Evolutionary conservation across 495 filamentous ascomycete species (phyloP), one percentile per base, ranked within the genome.

Genomic region (Hyaloscypha bicolor): DNA sequence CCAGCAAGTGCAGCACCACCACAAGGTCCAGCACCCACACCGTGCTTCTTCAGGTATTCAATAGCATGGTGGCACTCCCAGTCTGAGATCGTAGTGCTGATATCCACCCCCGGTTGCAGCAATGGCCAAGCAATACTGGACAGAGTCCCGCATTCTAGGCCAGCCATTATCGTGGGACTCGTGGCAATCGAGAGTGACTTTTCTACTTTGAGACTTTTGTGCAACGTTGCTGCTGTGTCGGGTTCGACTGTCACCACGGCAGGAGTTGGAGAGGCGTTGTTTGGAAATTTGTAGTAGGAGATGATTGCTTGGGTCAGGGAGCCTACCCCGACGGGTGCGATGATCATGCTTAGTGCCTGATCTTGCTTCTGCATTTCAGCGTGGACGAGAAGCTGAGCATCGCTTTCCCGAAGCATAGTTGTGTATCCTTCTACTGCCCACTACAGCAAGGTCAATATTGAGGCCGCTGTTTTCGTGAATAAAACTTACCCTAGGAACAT

Each of bases 371-470:
- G 42, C 0, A 48, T 14, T 19, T 19, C 1, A 4, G 42, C 42
- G 16, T 48, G 6, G 42, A 48, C 11, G 11, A 48, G 42, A 19
- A 48, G 39, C 90, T 87, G 32, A 88, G 66, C 69, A 31, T 91
- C 88, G 4, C 81, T 77, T 73, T 93, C 90, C 4, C 72, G 62
- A 69, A 92, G 78, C 85, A 91, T 86, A 0, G 88, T 91, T 14
- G 79, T 81, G 70, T 93, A 93, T 6, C 90, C 90, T 16, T 91
- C 88, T 1, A 90, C 86, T 32, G 92, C 88, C 88, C 89, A 92
- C 71, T 83, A 11, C 19, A 82, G 6, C 19, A 31, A 12, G 6
- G 3, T 56, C 16, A 53, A 25, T 53, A 8, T 12, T 25, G 25
- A 25, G 25, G 25, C 25, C 25, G 25, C 25, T 25, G 25, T 5